These are phyloP conservation scores for Elsinoe australis DNA, from an alignment of 2,329 filamentous ascomycete species.

Conservation along the genomic window DNA sequence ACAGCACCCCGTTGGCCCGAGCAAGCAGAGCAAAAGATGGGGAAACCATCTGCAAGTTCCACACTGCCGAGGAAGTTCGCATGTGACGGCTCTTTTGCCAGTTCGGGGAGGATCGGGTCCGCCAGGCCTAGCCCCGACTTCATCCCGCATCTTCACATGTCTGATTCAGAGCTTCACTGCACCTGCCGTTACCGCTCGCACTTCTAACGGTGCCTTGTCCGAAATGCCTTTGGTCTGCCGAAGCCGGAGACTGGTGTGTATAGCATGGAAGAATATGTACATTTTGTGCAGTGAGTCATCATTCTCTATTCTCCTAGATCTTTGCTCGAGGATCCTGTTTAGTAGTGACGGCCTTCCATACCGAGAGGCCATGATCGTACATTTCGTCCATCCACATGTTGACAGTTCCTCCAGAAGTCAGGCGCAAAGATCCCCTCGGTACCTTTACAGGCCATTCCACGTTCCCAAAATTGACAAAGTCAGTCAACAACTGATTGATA, in stretches of 20 bases:
- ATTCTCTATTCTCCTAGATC: too few species aligned
- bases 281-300: too few species aligned
- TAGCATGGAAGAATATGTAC: too few species aligned
- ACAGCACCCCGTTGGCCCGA: slow-evolving; percentile 12
- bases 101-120: background rate
- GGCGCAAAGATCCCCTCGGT: slow-evolving; percentile 36
- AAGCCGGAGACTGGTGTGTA: too few species aligned
- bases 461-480: slow-evolving; percentile 37
- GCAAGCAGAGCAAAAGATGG: background rate
- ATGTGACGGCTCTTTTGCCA: slow-evolving; percentile 10
- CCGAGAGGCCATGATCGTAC: slow-evolving; percentile 41
- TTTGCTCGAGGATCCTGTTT: background rate
- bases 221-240: too few species aligned
- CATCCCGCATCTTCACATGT: slow-evolving; percentile 13
- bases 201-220: too few species aligned
- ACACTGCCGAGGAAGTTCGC: slow-evolving; percentile 16
- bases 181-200: too few species aligned
- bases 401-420: slow-evolving; percentile 41
- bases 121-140: background rate
- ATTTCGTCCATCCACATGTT: slow-evolving; percentile 40
- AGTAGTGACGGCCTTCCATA: slow-evolving; percentile 39
- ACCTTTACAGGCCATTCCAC: slow-evolving; percentile 34
- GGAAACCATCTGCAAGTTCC: background rate
- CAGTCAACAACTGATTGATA: slow-evolving; percentile 34
- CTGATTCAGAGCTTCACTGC: slow-evolving; percentile 6